Evolutionary conservation across 164 flowering plant species (phyloP), one percentile per base, ranked within the genome.

Genomic region (Protea cynaroides): DNA sequence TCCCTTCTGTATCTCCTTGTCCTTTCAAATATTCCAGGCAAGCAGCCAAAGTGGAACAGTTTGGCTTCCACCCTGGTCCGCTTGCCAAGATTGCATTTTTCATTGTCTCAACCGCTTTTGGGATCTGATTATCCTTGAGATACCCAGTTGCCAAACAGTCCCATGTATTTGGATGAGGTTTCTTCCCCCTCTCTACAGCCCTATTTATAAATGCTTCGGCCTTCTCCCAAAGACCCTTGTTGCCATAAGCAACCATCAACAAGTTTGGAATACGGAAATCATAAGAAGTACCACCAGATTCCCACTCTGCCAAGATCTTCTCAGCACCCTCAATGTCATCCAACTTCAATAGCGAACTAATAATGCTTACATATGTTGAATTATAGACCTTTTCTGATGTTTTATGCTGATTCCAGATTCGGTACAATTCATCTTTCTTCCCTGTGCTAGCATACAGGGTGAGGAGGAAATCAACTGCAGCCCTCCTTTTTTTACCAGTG

Each of bases 251-350:
- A 64, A 25, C 25, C 7, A 86, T 65, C 36, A 86, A 47, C 60
- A 62, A 29, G 47, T 83, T 74, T 22, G 81, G 78, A 22, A 82
- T 55, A 22, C 83, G 71, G 46, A 73, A 58, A 65, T 79, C 87
- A 50, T 62, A 75, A 15, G 24, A 18, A 9, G 59, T 62, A 6
- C 53, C 59, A 14, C 56, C 62, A 13, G 71, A 69, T 63, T 75
- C 78, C 88, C 84, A 82, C 56, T 83, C 85, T 55, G 65, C 53
- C 23, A 70, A 71, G 25, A 85, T 69, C 51, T 68, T 71, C 61
- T 78, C 82, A 0, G 77, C 79, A 40, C 79, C 89, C 40, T 73
- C 75, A 63, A 85, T 55, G 55, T 83, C 85, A 38, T 76, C 78
- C 10, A 83, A 40, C 73, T 72, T 79, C 49, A 74, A 23, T 8